Base-by-base conservation (phyloP, 2,329 filamentous ascomycete genomes). In the Fusarium sp. region DNA sequence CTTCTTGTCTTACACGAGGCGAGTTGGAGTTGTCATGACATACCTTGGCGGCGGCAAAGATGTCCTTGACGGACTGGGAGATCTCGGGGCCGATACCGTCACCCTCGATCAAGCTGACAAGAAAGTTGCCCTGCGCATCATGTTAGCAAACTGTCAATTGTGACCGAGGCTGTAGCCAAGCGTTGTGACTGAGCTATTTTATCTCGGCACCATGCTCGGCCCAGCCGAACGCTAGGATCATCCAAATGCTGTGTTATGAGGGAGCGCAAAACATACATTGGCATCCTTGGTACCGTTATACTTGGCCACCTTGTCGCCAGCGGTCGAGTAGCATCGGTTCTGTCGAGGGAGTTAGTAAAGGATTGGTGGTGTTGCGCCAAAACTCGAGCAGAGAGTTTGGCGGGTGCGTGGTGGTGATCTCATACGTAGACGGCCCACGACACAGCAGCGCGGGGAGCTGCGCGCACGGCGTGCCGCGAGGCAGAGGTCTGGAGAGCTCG, bases 31-130 rank as follows among this genome's bases (percentile, higher is more conserved):
- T 68, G 62, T 66, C 67, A 70, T 70, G 71, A 84, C 87, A 73
- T 87, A 97, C 96, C 85, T 97, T 94, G 80, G 96, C 96, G 80
- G 96, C 96, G 80, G 92, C 89, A 88, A 98, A 99, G 86, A 99
- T 99, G 85, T 98, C 94, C 91, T 98, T 99, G 82, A 99, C 95
- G 60, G 96, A 97, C 86, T 98, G 92, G 76, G 96, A 92, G 83
- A 99, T 99, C 88, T 99, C 96, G 75, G 96, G 96, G 72, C 96
- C 96, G 84, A 99, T 99, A 84, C 96, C 96, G 82, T 99, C 97
- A 86, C 97, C 96, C 90, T 99, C 97, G 78, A 99, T 99, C 86
- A 99, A 89, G 80, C 94, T 96, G 81, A 99, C 96, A 67, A 94
- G 93, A 90, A 93, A 99, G 86, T 96, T 96, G 82, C 96, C 96